Conservation (phyloP, 1,284 basidiomycete genomes). For the Ceratobasidium sp. region DNA sequence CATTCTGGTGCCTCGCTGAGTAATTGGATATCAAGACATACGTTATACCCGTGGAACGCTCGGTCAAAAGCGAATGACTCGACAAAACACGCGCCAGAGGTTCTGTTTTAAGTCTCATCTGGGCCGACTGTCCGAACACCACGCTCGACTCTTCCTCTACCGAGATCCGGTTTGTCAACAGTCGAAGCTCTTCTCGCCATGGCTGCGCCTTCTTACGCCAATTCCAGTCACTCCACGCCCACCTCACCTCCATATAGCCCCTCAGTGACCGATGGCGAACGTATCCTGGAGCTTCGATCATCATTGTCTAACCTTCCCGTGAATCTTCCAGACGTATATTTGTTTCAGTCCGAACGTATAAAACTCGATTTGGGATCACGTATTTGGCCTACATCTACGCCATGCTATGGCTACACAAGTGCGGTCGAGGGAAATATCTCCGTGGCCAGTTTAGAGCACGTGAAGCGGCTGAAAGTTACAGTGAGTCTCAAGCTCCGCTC, state of each 20-base stretch:
- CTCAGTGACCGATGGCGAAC: slow-evolving; percentile 17
- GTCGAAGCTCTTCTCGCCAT: background rate
- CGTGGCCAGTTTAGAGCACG: slow-evolving; percentile 11
- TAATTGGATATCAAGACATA: background rate
- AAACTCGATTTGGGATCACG: slow-evolving; percentile 20
- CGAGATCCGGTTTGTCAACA: no score
- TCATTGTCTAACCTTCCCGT: background rate
- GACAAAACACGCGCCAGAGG: background rate
- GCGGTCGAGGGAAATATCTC: background rate
- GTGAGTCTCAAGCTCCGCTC: background rate
- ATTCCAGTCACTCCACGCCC: background rate
- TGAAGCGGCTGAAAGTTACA: slow-evolving; percentile 8
- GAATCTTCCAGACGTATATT: slow-evolving; percentile 11
- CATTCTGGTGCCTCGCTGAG: slow-evolving; percentile 3
- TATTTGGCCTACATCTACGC: slow-evolving; percentile 5
- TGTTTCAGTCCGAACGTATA: slow-evolving; percentile 23
- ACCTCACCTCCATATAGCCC: slow-evolving; percentile 18
- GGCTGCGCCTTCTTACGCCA: slow-evolving; percentile 19
- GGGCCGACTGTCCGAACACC: background rate
- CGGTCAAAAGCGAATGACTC: background rate
- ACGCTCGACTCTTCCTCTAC: background rate
- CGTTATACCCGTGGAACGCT: background rate
- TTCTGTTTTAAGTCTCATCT: background rate
- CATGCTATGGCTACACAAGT: slow-evolving; percentile 9
- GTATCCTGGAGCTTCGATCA: background rate